A percentile compares a stretch with the other conserved stretches of the same genome.
phyloP scores from a whole-genome alignment of 2,329 filamentous ascomycete species.

The Stemphylium lycopersici region DNA sequence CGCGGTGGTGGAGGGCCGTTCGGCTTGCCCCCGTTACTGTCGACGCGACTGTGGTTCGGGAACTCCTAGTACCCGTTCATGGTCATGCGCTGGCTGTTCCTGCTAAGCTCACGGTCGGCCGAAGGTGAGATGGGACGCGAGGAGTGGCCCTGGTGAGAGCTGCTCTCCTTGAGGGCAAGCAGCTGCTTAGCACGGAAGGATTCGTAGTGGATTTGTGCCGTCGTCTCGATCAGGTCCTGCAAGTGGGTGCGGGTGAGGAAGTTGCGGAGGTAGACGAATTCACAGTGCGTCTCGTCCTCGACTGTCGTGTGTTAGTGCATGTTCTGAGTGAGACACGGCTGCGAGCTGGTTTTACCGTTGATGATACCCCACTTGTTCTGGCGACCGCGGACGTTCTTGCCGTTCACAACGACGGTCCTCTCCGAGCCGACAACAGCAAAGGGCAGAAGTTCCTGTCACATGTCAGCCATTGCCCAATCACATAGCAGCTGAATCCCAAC shows the following conservation, averaged over 20 bases:
- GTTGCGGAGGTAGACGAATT: constrained; percentile 98
- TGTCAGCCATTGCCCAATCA: constrained; percentile 42
- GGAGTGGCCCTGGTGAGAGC: constrained; percentile 75
- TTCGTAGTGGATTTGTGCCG: constrained; percentile 99
- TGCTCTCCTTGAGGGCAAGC: constrained; percentile 96
- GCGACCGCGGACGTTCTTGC: constrained; percentile 94
- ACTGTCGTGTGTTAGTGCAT: constrained; percentile 56
- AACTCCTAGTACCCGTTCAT: constrained; percentile 92
- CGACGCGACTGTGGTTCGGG: constrained; percentile 41
- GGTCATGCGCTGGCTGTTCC: constrained; percentile 94
- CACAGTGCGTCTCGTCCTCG: constrained; percentile 99
- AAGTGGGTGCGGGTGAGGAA: constrained; percentile 98
- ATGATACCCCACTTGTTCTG: constrained; percentile 99
- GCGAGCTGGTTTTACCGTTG: constrained; percentile 60
- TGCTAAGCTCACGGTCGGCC: constrained; percentile 93
- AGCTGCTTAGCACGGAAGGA: constrained; percentile 99
- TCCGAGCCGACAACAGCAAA: constrained; percentile 98
- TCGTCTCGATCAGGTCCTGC: constrained; percentile 98
- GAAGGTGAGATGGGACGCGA: constrained; percentile 95
- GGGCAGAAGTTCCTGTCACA: constrained; percentile 79
- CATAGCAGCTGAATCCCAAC: constrained; percentile 14
- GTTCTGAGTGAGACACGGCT: background rate
- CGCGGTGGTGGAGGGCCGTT: constrained; percentile 27
- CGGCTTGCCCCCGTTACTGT: constrained; percentile 36
- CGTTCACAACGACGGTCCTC: constrained; percentile 96